These are phyloP conservation scores for Verticillium zaregamsianum DNA, from an alignment of 2,329 filamentous ascomycete genomes.

Conservation along the genomic window DNA sequence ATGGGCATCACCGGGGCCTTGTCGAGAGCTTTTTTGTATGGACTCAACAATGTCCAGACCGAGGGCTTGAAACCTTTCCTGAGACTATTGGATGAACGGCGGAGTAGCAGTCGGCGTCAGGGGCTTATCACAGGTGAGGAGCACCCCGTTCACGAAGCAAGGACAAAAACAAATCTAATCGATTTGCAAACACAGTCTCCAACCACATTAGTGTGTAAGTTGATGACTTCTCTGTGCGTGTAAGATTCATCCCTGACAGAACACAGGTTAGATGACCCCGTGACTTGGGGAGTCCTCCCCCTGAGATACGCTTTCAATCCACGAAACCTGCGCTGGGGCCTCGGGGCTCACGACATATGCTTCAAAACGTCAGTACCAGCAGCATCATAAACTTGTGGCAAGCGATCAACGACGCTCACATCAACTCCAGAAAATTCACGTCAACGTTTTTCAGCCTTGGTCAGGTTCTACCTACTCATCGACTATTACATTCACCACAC, in stretches of 20 bases:
- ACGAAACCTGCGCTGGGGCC: slow-evolving; percentile 76
- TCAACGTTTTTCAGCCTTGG: slow-evolving; percentile 83
- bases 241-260: neutral
- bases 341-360: slow-evolving; percentile 94
- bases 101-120: slow-evolving; percentile 59
- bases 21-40: slow-evolving; percentile 70
- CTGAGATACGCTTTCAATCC: slow-evolving; percentile 67
- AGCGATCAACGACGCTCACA: slow-evolving; percentile 6
- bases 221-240: neutral
- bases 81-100: slow-evolving; percentile 68
- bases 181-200: slow-evolving; percentile 54
- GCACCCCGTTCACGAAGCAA: neutral
- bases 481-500: slow-evolving; percentile 68
- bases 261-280: slow-evolving; percentile 81
- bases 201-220: slow-evolving; percentile 89
- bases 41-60: slow-evolving; percentile 70
- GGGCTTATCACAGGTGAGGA: slow-evolving; percentile 69
- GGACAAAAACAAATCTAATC: neutral
- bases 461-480: slow-evolving; percentile 87
- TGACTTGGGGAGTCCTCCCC: slow-evolving; percentile 89
- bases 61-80: slow-evolving; percentile 74
- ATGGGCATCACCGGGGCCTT: slow-evolving; percentile 71
- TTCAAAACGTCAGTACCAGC: slow-evolving; percentile 66
- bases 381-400: slow-evolving; percentile 1
- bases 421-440: slow-evolving; percentile 29